Percentiles rank a stretch among this genome's conserved stretches.
Conservation (phyloP, 805 yeast genomes). For the Candida nemodendra region DNA sequence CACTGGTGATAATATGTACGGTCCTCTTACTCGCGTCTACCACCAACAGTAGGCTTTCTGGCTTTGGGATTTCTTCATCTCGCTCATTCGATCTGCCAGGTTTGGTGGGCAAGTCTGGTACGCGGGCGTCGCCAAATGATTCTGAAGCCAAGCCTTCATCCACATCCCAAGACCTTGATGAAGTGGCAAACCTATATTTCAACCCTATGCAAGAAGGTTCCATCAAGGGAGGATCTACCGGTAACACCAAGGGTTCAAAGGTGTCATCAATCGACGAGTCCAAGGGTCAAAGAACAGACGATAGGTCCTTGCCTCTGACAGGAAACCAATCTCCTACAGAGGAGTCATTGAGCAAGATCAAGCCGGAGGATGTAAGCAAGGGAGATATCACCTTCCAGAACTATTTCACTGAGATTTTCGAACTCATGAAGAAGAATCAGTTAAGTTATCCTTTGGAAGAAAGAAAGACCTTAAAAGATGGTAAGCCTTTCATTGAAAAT, state of each 20-base stretch:
- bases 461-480: conserved; percentile 30
- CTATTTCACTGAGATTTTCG: conserved; percentile 32
- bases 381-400: conserved; percentile 35
- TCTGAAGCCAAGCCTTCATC: conserved; percentile 7
- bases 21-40: conserved; percentile 11
- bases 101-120: too few species aligned
- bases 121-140: background rate
- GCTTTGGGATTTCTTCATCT: conserved; percentile 6
- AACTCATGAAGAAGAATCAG: conserved; percentile 29
- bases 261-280: conserved; percentile 23
- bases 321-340: conserved; percentile 27
- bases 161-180: conserved; percentile 21
- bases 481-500: conserved; percentile 34
- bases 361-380: conserved; percentile 28
- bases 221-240: conserved; percentile 29
- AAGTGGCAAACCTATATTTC: conserved; percentile 25
- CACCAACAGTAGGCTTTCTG: conserved; percentile 5
- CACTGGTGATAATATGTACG: conserved; percentile 11
- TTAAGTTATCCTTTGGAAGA: conserved; percentile 32
- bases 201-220: conserved; percentile 18
- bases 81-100: too few species aligned
- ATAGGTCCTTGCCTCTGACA: conserved; percentile 30
- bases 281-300: conserved; percentile 26
- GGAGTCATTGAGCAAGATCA: conserved; percentile 27
- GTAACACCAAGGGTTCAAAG: conserved; percentile 24